These are phyloP conservation scores for Paspalum vaginatum DNA, from an alignment of 176 grass and related monocot species.

Conservation along the genomic window DNA sequence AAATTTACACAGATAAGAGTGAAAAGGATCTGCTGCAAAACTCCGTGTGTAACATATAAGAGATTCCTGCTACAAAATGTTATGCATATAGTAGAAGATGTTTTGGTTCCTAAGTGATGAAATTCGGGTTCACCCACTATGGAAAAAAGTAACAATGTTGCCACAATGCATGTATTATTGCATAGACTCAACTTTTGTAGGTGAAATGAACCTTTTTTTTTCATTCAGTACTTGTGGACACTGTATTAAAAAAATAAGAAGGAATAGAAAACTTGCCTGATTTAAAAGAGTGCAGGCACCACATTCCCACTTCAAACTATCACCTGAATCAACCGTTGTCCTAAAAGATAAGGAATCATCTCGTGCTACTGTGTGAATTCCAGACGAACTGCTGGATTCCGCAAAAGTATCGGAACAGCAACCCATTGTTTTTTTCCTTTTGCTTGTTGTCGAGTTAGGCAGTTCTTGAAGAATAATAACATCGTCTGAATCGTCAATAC, in stretches of 20 bases:
- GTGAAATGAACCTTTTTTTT: neutral
- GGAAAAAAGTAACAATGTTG: too few species aligned
- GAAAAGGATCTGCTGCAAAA: neutral
- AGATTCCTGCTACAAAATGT: neutral
- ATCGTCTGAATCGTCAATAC: slow-evolving; percentile 49
- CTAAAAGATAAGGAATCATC: slow-evolving; percentile 51
- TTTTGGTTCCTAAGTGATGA: too few species aligned
- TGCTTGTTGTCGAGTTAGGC: slow-evolving; percentile 31
- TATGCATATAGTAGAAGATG: neutral
- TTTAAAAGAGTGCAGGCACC: slow-evolving; percentile 85
- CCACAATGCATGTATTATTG: neutral
- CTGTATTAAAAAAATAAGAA: slow-evolving; percentile 17
- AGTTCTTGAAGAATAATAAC: slow-evolving; percentile 40
- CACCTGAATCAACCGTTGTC: slow-evolving; percentile 22
- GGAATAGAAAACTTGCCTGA: slow-evolving; percentile 54
- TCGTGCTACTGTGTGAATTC: slow-evolving; percentile 22
- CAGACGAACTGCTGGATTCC: slow-evolving; percentile 15
- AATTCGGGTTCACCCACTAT: too few species aligned
- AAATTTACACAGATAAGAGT: slow-evolving; percentile 3
- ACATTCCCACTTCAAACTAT: slow-evolving; percentile 73
- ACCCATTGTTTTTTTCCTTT: slow-evolving; percentile 24
- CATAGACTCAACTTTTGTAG: neutral
- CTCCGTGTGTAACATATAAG: neutral
- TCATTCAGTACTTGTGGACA: slow-evolving; percentile 3
- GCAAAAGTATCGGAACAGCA: slow-evolving; percentile 20